Evolutionary conservation across 2,329 filamentous ascomycete species (phyloP).

Genomic region (Mariannaea elegans): DNA sequence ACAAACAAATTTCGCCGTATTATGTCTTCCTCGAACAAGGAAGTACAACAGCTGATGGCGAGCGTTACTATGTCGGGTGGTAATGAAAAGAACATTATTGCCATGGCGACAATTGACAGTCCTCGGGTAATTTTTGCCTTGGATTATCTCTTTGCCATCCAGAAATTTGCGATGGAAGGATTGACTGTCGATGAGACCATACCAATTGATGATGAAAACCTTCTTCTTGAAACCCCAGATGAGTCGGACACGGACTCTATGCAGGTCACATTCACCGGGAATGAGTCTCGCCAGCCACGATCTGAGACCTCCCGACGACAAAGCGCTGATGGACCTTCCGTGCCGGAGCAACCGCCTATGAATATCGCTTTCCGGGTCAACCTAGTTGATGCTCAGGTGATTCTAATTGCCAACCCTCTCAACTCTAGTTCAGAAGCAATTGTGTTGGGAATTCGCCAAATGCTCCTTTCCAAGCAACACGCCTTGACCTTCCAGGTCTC

Average conservation of each 20-base stretch:
- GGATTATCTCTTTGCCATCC: slow-evolving; percentile 92
- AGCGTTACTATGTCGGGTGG: slow-evolving; percentile 92
- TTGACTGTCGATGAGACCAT: slow-evolving; percentile 67
- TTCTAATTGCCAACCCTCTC: slow-evolving; percentile 93
- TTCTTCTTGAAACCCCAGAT: slow-evolving; percentile 64
- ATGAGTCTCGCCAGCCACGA: slow-evolving; percentile 43
- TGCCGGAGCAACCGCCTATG: slow-evolving; percentile 57
- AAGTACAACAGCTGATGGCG: slow-evolving; percentile 98
- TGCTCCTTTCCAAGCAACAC: slow-evolving; percentile 92
- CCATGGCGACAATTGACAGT: slow-evolving; percentile 93
- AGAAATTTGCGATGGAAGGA: slow-evolving; percentile 81
- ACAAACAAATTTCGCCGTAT: slow-evolving; percentile 97
- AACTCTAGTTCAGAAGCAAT: slow-evolving; percentile 93
- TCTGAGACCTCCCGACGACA: slow-evolving; percentile 41
- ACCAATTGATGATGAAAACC: slow-evolving; percentile 60
- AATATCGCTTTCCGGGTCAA: slow-evolving; percentile 90
- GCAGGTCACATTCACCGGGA: slow-evolving; percentile 55
- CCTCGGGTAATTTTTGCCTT: slow-evolving; percentile 94
- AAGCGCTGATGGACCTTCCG: slow-evolving; percentile 23
- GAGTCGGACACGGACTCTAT: slow-evolving; percentile 69
- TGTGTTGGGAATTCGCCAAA: slow-evolving; percentile 92
- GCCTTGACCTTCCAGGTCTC: slow-evolving; percentile 92
- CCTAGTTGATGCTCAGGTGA: slow-evolving; percentile 94
- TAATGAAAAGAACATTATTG: slow-evolving; percentile 81
- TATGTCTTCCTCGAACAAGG: slow-evolving; percentile 95